Conservation (phyloP, 257 asterid genomes). For the Solanum chilense region DNA sequence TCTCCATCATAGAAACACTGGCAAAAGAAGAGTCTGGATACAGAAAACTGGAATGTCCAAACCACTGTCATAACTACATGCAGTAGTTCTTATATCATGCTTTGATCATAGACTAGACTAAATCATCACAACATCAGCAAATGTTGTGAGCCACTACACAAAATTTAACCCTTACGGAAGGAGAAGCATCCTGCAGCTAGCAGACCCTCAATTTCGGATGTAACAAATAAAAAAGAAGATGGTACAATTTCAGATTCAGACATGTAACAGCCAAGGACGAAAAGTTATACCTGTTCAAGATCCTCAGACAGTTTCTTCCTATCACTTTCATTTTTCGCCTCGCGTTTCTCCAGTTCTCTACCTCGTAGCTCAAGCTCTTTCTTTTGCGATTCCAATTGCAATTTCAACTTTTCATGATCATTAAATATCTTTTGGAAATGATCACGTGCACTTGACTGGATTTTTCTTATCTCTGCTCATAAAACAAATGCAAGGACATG, state of each 20-base stretch:
- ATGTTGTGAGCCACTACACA: neutral
- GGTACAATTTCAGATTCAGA: neutral
- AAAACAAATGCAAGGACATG: neutral
- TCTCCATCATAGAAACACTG: neutral
- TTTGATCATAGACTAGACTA: neutral
- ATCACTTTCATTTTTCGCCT: conserved; percentile 50
- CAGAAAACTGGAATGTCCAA: neutral
- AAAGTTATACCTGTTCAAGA: conserved; percentile 44
- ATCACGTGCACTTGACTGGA: conserved; percentile 39
- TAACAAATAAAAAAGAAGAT: neutral
- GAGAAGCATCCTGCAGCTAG: neutral
- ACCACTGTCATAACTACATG: neutral
- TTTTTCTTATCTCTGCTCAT: conserved; percentile 50
- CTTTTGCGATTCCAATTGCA: conserved; percentile 43
- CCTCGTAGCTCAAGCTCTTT: conserved; percentile 39
- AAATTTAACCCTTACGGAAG: neutral
- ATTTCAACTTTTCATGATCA: conserved; percentile 45
- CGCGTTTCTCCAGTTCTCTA: conserved; percentile 37
- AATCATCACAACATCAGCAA: neutral
- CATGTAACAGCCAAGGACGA: neutral
- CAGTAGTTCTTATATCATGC: neutral
- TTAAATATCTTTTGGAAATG: conserved; percentile 33
- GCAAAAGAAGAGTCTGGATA: neutral
- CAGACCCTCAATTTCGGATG: neutral
- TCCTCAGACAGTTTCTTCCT: conserved; percentile 43